Percentiles rank a stretch among this genome's conserved stretches.
Evolutionary conservation across 106 monocot species (phyloP).

Genomic region (Narthecium ossifragum): DNA sequence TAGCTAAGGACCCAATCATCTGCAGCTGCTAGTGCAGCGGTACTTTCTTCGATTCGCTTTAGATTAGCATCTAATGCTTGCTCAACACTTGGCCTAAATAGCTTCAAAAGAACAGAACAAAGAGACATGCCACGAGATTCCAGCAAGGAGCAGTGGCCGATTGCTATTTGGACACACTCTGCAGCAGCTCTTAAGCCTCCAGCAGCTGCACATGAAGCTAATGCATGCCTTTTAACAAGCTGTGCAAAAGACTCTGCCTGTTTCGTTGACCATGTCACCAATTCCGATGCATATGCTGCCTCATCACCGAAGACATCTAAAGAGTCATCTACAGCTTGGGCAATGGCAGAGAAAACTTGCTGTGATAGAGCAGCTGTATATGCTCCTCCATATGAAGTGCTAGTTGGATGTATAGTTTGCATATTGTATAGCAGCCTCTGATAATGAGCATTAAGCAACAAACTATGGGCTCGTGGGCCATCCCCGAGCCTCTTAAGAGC

Average conservation of each 20-base stretch:
- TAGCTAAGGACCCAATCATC: slow-evolving; percentile 88
- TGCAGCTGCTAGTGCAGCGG: slow-evolving; percentile 89
- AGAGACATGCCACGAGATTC: slow-evolving; percentile 76
- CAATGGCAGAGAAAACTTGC: slow-evolving; percentile 93
- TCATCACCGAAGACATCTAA: slow-evolving; percentile 85
- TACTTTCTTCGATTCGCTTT: slow-evolving; percentile 92
- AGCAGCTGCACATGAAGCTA: slow-evolving; percentile 94
- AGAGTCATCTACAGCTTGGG: slow-evolving; percentile 87
- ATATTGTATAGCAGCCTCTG: slow-evolving; percentile 88
- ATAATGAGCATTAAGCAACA: slow-evolving; percentile 80
- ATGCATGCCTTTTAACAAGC: slow-evolving; percentile 86
- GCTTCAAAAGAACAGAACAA: slow-evolving; percentile 82
- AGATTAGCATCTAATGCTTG: slow-evolving; percentile 92
- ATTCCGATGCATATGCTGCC: slow-evolving; percentile 71
- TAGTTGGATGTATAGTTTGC: slow-evolving; percentile 91
- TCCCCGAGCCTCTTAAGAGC: slow-evolving; percentile 96
- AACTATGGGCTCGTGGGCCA: slow-evolving; percentile 76
- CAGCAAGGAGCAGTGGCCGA: slow-evolving; percentile 88
- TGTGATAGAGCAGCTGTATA: slow-evolving; percentile 94
- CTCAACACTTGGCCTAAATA: slow-evolving; percentile 91
- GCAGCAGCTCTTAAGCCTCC: slow-evolving; percentile 95
- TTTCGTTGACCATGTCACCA: slow-evolving; percentile 81
- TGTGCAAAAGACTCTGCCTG: slow-evolving; percentile 80
- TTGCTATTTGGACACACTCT: slow-evolving; percentile 95
- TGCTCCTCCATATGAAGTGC: slow-evolving; percentile 93